Evolutionary conservation across 192 early-diverging fungal species (phyloP).

Genomic region (Cladochytrium replicatum): DNA sequence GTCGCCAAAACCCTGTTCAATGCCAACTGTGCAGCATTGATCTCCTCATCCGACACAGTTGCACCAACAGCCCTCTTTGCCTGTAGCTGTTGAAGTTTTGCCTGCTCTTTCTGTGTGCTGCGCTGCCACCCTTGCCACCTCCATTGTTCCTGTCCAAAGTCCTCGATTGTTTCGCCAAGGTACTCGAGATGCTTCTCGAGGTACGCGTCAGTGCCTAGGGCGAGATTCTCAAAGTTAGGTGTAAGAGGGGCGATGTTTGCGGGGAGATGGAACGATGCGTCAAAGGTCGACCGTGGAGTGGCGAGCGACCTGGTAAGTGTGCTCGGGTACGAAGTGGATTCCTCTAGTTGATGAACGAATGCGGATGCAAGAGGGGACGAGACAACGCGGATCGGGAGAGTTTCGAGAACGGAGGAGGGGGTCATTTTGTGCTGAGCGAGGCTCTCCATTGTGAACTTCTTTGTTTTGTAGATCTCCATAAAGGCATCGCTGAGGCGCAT

Average conservation of each 20-base stretch:
- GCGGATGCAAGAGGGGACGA: no score
- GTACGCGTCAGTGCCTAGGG: constrained; percentile 72
- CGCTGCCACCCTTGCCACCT: constrained; percentile 95
- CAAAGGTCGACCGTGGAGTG: no score
- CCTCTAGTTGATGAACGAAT: no score
- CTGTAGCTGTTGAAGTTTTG: constrained; percentile 52
- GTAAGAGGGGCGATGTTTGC: constrained; percentile 3
- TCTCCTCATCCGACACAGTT: constrained; percentile 72
- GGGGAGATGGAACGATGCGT: constrained; percentile 4
- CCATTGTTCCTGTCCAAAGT: constrained; percentile 81
- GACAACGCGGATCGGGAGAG: constrained; percentile 80
- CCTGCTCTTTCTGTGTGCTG: constrained; percentile 76
- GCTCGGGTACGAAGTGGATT: no score
- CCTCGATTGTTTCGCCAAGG: constrained; percentile 76
- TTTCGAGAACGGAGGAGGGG: constrained; percentile 79
- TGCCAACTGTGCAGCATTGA: constrained; percentile 46
- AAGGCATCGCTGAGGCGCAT: constrained; percentile 79
- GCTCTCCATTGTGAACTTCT: constrained; percentile 77
- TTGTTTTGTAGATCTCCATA: constrained; percentile 65
- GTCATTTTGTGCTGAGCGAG: constrained; percentile 68
- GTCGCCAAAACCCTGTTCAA: constrained; percentile 53
- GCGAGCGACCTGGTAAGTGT: no score
- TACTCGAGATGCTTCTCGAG: constrained; percentile 80
- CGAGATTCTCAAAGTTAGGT: constrained; percentile 58
- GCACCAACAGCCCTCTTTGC: no score